Evolutionary conservation across 495 filamentous ascomycete genomes (phyloP).

Genomic region (Xylaria castorea): DNA sequence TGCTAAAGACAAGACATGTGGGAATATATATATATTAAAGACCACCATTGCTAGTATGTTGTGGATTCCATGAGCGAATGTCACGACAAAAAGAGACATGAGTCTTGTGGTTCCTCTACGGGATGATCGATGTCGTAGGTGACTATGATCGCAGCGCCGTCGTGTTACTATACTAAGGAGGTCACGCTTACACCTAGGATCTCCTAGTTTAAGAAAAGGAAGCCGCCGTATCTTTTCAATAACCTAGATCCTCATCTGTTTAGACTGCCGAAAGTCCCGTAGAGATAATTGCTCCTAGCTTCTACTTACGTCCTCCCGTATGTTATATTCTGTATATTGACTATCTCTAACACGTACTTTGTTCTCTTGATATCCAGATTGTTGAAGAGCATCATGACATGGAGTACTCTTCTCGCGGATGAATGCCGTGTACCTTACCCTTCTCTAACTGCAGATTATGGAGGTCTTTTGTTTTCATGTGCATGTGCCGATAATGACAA

Average conservation of each 20-base stretch:
- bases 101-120: background rate
- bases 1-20: background rate
- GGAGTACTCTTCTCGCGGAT: background rate
- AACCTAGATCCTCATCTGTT: background rate
- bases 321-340: background rate
- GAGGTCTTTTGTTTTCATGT: background rate
- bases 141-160: background rate
- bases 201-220: background rate
- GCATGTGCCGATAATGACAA: background rate
- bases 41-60: background rate
- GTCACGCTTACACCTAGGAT: background rate
- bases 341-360: background rate
- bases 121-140: background rate
- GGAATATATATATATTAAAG: background rate
- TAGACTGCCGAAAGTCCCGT: background rate
- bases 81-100: background rate
- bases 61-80: background rate
- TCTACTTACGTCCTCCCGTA: background rate
- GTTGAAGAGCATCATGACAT: background rate
- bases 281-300: background rate
- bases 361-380: background rate
- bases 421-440: background rate
- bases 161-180: background rate
- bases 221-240: background rate
- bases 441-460: background rate